Base-by-base conservation (phyloP, 2,329 filamentous ascomycete species). In the Penicillium sp. region DNA sequence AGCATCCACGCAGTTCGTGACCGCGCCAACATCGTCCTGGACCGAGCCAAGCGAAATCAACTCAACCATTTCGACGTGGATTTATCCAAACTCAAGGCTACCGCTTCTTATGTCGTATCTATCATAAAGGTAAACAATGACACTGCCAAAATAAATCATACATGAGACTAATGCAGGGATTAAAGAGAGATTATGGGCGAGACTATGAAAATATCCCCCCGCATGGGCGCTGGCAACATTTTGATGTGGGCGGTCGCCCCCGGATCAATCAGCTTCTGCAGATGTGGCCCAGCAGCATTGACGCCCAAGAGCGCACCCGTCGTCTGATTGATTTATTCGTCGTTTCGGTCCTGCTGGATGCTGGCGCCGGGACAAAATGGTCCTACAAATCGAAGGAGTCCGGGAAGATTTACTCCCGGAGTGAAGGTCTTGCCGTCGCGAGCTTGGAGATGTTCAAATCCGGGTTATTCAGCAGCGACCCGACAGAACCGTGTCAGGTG, bases 381-480 rank as follows among this genome's bases (percentile, higher is more conserved):
- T 88, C 87, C 65, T 99, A 96, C 79, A 95, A 90, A 79, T 96
- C 91, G 71, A 88, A 88, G 61, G 92, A 96, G 70, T 96, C 92
- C 62, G 91, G 90, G 55, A 89, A 87, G 60, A 75, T 89, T 41
- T 98, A 93, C 75, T 83, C 86, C 52, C 86, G 95, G 50, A 96
- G 92, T 59, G 95, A 97, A 74, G 93, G 93, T 9, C 82, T 97
- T 54, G 93, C 93, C 9, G 87, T 89, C 10, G 86, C 86, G 44
- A 87, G 84, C 71, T 70, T 89, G 66, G 93, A 97, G 66, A 96
- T 97, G 93, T 97, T 96, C 83, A 96, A 96, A 77, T 82, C 85
- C 14, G 95, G 95, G 33, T 71, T 91, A 33, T 98, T 98, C 77
- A 96, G 92, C 63, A 90, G 92, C 74, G 86, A 93, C 70, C 81